Conservation (phyloP, 164 flowering plant genomes). For the Taxillus chinensis region DNA sequence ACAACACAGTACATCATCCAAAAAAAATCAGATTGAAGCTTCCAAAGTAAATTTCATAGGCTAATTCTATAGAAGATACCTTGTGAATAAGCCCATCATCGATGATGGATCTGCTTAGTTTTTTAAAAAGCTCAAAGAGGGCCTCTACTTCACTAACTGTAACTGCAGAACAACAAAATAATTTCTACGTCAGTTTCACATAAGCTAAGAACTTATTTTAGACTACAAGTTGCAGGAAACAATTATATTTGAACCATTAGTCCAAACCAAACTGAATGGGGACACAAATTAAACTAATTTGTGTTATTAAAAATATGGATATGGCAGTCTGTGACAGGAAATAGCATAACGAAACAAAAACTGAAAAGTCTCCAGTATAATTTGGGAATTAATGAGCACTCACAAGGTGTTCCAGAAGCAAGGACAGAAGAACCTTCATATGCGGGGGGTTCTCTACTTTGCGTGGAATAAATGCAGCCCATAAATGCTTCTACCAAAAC, state of each 20-base stretch:
- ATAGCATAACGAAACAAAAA: background rate
- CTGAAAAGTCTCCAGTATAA: background rate
- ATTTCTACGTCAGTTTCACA: background rate
- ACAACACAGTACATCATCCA: background rate
- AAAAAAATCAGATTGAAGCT: background rate
- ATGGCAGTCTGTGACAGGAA: background rate
- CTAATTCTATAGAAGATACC: conserved; percentile 26
- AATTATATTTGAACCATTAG: background rate
- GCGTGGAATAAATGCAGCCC: conserved; percentile 52
- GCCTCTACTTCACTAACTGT: conserved; percentile 71
- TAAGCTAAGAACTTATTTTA: background rate
- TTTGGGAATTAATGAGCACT: conserved; percentile 13
- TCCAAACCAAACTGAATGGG: too few relatives aligned
- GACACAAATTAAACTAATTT: too few relatives aligned
- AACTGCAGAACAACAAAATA: conserved; percentile 31
- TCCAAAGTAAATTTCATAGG: background rate
- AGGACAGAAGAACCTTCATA: conserved; percentile 69
- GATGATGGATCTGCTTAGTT: conserved; percentile 56
- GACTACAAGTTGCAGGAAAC: background rate
- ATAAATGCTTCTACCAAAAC: conserved; percentile 10
- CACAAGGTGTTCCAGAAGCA: conserved; percentile 69
- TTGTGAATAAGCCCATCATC: conserved; percentile 67
- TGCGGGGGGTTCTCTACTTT: conserved; percentile 28
- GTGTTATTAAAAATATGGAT: background rate
- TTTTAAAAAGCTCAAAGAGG: conserved; percentile 58